Evolutionary conservation across 805 yeast genomes (phyloP).

Genomic region (Komagataella phaffii): DNA sequence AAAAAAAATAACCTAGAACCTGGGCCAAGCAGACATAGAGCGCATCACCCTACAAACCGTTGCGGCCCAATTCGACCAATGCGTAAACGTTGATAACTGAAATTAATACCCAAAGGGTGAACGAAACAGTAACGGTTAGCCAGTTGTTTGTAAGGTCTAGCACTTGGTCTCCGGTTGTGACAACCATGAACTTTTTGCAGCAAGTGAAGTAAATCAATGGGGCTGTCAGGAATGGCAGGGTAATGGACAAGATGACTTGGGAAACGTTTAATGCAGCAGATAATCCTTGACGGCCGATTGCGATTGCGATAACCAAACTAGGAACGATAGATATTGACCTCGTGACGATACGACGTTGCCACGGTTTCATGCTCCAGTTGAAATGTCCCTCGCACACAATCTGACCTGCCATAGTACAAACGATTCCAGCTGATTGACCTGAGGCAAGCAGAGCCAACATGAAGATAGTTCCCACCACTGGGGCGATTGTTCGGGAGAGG

Average conservation of each 20-base stretch:
- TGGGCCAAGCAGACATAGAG: neutral
- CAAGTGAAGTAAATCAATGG: slow-evolving; percentile 74
- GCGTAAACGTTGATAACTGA: slow-evolving; percentile 54
- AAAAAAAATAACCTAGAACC: too few species aligned
- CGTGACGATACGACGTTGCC: slow-evolving; percentile 67
- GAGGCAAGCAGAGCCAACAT: slow-evolving; percentile 68
- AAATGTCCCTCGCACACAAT: slow-evolving; percentile 81
- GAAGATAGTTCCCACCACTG: slow-evolving; percentile 68
- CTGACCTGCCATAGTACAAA: slow-evolving; percentile 84
- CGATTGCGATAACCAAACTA: slow-evolving; percentile 49
- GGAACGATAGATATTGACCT: slow-evolving; percentile 66
- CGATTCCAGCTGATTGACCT: slow-evolving; percentile 80
- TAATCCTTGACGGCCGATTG: slow-evolving; percentile 58
- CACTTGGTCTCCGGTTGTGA: slow-evolving; percentile 9
- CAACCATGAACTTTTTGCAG: slow-evolving; percentile 47
- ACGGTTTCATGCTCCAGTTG: slow-evolving; percentile 65
- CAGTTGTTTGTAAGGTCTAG: slow-evolving; percentile 49
- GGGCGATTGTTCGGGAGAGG: slow-evolving; percentile 41
- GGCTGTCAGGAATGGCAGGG: slow-evolving; percentile 68
- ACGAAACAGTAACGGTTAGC: slow-evolving; percentile 34
- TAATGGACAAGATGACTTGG: slow-evolving; percentile 66
- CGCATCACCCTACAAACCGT: neutral
- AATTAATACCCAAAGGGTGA: slow-evolving; percentile 54
- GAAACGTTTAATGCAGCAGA: slow-evolving; percentile 62
- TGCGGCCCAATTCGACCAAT: slow-evolving; percentile 23